These are phyloP conservation scores for Populus alba DNA, from an alignment of 345 rosid genomes.

Conservation along the genomic window DNA sequence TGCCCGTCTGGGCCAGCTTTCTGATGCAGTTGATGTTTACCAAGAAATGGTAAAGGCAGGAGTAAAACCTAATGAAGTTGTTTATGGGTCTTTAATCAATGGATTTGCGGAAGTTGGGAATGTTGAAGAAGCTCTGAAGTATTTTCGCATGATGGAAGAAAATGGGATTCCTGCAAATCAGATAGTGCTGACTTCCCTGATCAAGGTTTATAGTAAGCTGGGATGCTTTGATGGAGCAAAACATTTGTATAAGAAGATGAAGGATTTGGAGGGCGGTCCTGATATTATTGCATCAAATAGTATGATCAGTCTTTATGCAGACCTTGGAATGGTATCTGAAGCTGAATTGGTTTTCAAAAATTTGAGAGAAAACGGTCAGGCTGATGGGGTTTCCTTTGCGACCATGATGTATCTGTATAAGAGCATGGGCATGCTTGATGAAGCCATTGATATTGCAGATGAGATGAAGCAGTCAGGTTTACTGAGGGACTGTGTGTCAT, in stretches of 20 bases:
- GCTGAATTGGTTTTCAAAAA: slow-evolving; percentile 57
- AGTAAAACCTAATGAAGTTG: slow-evolving; percentile 76
- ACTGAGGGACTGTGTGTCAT: slow-evolving; percentile 56
- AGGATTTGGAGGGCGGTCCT: slow-evolving; percentile 58
- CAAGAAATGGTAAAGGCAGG: slow-evolving; percentile 57
- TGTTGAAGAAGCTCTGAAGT: slow-evolving; percentile 66
- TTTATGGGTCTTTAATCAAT: slow-evolving; percentile 73
- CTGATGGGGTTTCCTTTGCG: slow-evolving; percentile 67
- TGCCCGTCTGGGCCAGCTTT: slow-evolving; percentile 62
- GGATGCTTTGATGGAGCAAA: slow-evolving; percentile 74
- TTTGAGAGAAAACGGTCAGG: slow-evolving; percentile 54
- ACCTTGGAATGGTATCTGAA: slow-evolving; percentile 72
- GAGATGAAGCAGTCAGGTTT: slow-evolving; percentile 74
- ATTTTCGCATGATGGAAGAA: slow-evolving; percentile 61
- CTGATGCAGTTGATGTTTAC: slow-evolving; percentile 53
- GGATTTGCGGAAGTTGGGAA: slow-evolving; percentile 74
- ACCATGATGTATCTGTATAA: slow-evolving; percentile 82
- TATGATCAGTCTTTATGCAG: slow-evolving; percentile 73
- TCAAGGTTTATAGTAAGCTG: slow-evolving; percentile 78
- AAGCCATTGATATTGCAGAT: slow-evolving; percentile 77
- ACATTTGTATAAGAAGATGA: slow-evolving; percentile 60
- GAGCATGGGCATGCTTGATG: slow-evolving; percentile 78
- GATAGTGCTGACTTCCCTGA: slow-evolving; percentile 70
- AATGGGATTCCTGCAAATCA: slow-evolving; percentile 56
- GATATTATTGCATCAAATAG: slow-evolving; percentile 73